Percentiles rank a stretch among this genome's conserved stretches.
phyloP scores from a whole-genome alignment of 192 early-diverging fungal genomes.

The Entomortierella lignicola region DNA sequence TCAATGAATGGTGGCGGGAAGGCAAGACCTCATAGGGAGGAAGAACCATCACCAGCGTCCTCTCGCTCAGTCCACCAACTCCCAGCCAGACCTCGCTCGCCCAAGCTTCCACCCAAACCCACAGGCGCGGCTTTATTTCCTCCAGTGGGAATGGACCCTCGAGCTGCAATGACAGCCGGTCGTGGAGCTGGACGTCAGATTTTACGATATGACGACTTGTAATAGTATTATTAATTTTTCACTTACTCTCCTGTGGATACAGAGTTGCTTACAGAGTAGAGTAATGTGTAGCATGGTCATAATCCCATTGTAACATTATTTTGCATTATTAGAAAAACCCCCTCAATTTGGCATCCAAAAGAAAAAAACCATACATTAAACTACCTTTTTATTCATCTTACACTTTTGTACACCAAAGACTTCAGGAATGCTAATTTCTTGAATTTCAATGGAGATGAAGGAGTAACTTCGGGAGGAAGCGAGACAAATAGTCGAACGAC shows the following conservation, averaged over 20 bases:
- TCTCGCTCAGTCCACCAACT: slow-evolving; percentile 25
- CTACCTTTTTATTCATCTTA: too few species aligned
- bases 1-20: neutral
- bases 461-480: too few species aligned
- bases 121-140: slow-evolving; percentile 31
- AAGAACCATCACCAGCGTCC: neutral
- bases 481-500: too few species aligned
- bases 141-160: slow-evolving; percentile 25
- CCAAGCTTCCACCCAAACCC: slow-evolving; percentile 32
- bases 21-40: neutral
- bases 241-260: neutral
- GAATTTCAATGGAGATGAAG: too few species aligned
- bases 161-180: slow-evolving; percentile 11
- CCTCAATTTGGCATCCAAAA: too few species aligned
- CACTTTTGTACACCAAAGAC: too few species aligned
- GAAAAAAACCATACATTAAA: too few species aligned
- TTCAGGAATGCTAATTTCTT: too few species aligned
- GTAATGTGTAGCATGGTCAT: neutral
- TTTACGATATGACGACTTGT: slow-evolving; percentile 39
- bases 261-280: neutral
- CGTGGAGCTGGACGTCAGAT: slow-evolving; percentile 27
- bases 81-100: slow-evolving; percentile 29
- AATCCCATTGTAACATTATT: slow-evolving; percentile 2
- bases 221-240: neutral
- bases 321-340: neutral